These are phyloP conservation scores for Ogataea hybrid DNA, from an alignment of 1,139 yeast genomes.

Conservation along the genomic window DNA sequence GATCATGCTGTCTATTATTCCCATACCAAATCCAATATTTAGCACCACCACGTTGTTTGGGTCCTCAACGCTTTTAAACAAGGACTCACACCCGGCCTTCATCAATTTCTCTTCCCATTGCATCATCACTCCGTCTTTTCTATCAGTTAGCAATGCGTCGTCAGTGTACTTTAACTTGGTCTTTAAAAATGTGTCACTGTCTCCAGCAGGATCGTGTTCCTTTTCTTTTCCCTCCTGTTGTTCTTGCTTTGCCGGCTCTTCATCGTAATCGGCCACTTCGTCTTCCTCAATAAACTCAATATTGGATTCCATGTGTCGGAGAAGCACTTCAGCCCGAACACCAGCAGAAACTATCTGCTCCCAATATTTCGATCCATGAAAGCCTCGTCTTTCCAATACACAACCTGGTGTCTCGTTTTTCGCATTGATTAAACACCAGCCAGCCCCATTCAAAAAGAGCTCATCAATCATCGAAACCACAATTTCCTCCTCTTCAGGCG, in stretches of 20 bases:
- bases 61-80: too few species aligned
- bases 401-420: slow-evolving; percentile 79
- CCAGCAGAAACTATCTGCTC: slow-evolving; percentile 73
- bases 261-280: slow-evolving; percentile 24
- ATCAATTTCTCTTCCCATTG: too few species aligned
- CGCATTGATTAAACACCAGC: slow-evolving; percentile 75
- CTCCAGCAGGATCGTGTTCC: slow-evolving; percentile 56
- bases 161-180: slow-evolving; percentile 70
- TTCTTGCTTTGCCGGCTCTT: slow-evolving; percentile 19
- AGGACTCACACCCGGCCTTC: too few species aligned
- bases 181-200: slow-evolving; percentile 62
- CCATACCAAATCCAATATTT: too few species aligned
- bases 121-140: too few species aligned
- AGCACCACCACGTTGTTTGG: too few species aligned
- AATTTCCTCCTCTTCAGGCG: slow-evolving; percentile 45
- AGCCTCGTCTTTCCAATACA: slow-evolving; percentile 50
- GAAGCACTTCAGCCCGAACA: slow-evolving; percentile 79
- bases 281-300: slow-evolving; percentile 38
- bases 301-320: slow-evolving; percentile 69
- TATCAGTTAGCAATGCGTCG: too few species aligned
- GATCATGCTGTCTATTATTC: too few species aligned
- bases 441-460: slow-evolving; percentile 84
- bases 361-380: slow-evolving; percentile 39
- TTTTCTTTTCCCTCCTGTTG: slow-evolving; percentile 17
- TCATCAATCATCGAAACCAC: slow-evolving; percentile 57